Evolutionary conservation across 148 eudicot genomes (phyloP).

Genomic region (Rhododendron griersonianum): DNA sequence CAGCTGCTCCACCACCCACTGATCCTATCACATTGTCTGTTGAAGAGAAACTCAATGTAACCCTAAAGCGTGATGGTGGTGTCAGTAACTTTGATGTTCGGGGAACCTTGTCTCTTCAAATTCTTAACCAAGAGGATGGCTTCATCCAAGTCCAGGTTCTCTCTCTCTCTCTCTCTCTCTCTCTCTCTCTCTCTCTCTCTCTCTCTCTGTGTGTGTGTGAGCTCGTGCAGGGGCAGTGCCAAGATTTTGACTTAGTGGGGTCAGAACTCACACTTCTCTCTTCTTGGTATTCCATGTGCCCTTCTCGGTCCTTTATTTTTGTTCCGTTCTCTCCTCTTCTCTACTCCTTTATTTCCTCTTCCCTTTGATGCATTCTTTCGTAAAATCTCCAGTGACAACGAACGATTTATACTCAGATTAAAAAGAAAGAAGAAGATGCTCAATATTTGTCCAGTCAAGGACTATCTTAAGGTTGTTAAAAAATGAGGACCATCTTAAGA

Average conservation of each 20-base stretch:
- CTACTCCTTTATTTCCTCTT: not conserved
- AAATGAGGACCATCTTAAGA: not conserved
- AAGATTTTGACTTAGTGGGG: not conserved
- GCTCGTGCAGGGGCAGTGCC: not conserved
- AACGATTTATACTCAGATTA: not conserved
- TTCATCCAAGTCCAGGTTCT: constrained; percentile 92
- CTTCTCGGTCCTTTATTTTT: not conserved
- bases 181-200: not conserved
- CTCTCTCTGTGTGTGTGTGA: not conserved
- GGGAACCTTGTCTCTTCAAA: constrained; percentile 86
- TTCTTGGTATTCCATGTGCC: not conserved
- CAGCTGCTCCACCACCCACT: constrained; percentile 78
- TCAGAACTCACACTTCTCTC: not conserved
- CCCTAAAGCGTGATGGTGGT: constrained; percentile 86
- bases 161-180: not conserved
- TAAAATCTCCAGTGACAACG: not conserved
- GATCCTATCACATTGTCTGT: constrained; percentile 87
- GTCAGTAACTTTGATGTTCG: constrained; percentile 90
- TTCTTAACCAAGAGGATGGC: constrained; percentile 88
- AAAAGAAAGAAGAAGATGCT: not conserved
- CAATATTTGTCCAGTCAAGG: not conserved
- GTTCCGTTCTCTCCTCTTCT: not conserved
- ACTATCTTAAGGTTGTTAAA: not conserved
- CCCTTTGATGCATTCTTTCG: not conserved
- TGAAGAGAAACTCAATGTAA: constrained; percentile 92